These are phyloP conservation scores for Symmetrospora coprosmae DNA, from an alignment of 768 basidiomycete genomes.

Conservation along the genomic window DNA sequence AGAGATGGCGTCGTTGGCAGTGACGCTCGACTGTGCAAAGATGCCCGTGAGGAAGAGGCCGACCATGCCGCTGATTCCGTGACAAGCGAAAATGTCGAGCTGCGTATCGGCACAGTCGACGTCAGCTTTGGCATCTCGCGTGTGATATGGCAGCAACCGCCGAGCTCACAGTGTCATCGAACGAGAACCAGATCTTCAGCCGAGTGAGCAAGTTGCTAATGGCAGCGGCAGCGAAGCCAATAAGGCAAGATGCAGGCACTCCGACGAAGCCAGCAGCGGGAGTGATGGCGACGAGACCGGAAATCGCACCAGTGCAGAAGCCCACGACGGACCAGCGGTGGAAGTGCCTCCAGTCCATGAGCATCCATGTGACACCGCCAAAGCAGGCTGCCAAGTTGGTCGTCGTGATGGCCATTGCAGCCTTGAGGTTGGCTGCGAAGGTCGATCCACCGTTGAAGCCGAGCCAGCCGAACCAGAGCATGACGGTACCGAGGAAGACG, in stretches of 20 bases:
- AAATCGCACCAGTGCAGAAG: slow-evolving; percentile 13
- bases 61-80: slow-evolving; percentile 40
- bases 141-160: background rate
- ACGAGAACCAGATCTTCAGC: slow-evolving; percentile 54
- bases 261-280: slow-evolving; percentile 39
- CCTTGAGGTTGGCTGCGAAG: slow-evolving; percentile 70
- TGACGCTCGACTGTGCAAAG: slow-evolving; percentile 64
- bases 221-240: slow-evolving; percentile 69
- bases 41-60: slow-evolving; percentile 58
- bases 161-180: slow-evolving; percentile 24
- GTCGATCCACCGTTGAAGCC: slow-evolving; percentile 86
- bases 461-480: slow-evolving; percentile 78
- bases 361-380: slow-evolving; percentile 80
- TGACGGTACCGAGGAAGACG: slow-evolving; percentile 78
- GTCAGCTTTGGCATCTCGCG: background rate
- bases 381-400: slow-evolving; percentile 83
- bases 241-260: slow-evolving; percentile 65
- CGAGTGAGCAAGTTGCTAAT: slow-evolving; percentile 91
- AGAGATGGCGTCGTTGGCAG: slow-evolving; percentile 60
- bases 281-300: slow-evolving; percentile 36
- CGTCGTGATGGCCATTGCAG: slow-evolving; percentile 73
- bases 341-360: slow-evolving; percentile 68
- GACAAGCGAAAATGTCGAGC: slow-evolving; percentile 73
- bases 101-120: background rate
- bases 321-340: background rate